These are phyloP conservation scores for Mortierella sp. DNA, from an alignment of 371 early-diverging fungal genomes.

Conservation along the genomic window DNA sequence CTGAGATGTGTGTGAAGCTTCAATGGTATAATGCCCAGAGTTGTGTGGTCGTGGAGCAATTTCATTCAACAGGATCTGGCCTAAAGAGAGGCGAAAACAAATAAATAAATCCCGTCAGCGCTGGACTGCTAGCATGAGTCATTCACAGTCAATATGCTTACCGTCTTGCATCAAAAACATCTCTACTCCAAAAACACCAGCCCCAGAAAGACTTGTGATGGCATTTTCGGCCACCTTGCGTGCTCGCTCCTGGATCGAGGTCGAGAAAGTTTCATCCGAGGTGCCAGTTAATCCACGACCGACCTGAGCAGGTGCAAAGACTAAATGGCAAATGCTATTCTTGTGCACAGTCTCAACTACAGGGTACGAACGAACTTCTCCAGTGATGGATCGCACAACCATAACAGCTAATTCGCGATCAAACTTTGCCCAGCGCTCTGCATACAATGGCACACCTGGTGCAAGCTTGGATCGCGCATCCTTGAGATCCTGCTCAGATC, in stretches of 20 bases:
- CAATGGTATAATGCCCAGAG: constrained; percentile 98
- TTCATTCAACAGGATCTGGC: constrained; percentile 89
- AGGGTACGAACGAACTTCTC: constrained; percentile 88
- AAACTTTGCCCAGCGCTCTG: constrained; percentile 95
- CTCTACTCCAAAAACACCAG: constrained; percentile 97
- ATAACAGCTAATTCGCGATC: constrained; percentile 93
- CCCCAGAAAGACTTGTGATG: constrained; percentile 83
- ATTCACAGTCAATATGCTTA: constrained; percentile 20
- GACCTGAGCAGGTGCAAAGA: constrained; percentile 95
- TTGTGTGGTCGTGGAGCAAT: constrained; percentile 99
- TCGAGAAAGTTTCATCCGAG: constrained; percentile 43
- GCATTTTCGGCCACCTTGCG: constrained; percentile 86
- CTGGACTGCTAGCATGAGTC: constrained; percentile 1
- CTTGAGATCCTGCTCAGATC: constrained; percentile 72
- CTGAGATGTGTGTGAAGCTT: constrained; percentile 96
- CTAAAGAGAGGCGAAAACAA: constrained; percentile 44
- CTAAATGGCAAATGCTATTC: constrained; percentile 94
- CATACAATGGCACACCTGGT: constrained; percentile 88
- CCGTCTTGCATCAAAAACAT: constrained; percentile 93
- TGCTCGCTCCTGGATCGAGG: constrained; percentile 72
- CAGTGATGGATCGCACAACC: constrained; percentile 88
- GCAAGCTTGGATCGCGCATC: constrained; percentile 66
- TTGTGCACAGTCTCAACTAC: constrained; percentile 96
- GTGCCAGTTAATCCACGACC: constrained; percentile 68
- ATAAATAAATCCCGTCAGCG: too few species aligned